Evolutionary conservation across 1,284 basidiomycete genomes (phyloP).

Genomic region (Trichosporon sp.): DNA sequence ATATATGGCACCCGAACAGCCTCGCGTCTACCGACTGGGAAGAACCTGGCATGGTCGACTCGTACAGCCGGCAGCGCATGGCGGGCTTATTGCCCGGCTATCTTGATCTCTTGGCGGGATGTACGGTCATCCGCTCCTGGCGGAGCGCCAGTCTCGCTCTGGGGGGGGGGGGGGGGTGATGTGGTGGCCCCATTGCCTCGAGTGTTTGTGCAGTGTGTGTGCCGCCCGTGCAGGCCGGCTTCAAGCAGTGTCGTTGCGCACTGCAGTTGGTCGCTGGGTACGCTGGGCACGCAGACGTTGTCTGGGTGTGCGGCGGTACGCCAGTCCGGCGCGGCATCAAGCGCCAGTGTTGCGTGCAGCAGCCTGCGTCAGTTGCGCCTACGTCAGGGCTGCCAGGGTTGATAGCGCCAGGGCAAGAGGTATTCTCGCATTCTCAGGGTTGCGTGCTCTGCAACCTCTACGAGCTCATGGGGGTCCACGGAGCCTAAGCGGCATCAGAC

Average conservation of each 20-base stretch:
- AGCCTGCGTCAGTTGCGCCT: conserved; percentile 7
- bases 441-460: background rate
- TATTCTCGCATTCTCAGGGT: conserved; percentile 13
- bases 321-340: conserved; percentile 7
- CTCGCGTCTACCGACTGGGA: background rate
- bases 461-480: conserved; percentile 6
- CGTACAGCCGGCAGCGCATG: background rate
- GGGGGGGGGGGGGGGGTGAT: too few species aligned
- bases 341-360: background rate
- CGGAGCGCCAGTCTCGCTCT: background rate
- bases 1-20: conserved; percentile 13
- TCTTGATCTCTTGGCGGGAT: conserved; percentile 8
- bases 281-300: background rate
- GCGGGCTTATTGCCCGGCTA: conserved; percentile 11
- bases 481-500: conserved; percentile 6
- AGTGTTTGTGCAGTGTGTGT: background rate
- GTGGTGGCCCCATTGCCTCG: background rate
- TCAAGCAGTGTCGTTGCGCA: background rate
- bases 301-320: background rate
- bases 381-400: background rate
- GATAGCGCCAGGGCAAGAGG: conserved; percentile 6
- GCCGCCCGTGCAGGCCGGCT: background rate
- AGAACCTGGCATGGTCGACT: background rate
- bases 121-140: background rate
- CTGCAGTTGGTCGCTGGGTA: background rate